Percentiles rank a stretch among this genome's conserved stretches.
Conservation (phyloP, 441 rosid species). For the Flueggea neowawraea region DNA sequence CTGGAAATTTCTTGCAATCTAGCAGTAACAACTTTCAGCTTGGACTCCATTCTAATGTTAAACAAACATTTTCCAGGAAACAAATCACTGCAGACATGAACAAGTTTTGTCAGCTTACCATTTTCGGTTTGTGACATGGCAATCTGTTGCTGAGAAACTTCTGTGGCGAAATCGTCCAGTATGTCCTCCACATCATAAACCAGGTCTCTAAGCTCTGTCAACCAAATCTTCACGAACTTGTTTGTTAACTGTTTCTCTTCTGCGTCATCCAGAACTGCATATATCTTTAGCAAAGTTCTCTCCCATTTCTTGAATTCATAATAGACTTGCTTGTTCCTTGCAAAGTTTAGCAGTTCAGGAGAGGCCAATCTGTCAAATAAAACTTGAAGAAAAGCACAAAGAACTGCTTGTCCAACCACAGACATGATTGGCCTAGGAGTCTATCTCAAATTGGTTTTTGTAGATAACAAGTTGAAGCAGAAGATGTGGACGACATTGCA, state of each 20-base stretch:
- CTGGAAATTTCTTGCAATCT: not conserved
- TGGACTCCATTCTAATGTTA: not conserved
- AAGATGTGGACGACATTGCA: too few species aligned
- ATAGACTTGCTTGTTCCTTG: not conserved
- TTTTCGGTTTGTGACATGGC: not conserved
- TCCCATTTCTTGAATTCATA: not conserved
- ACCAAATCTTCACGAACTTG: slow-evolving; percentile 1
- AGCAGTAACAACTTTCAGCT: not conserved
- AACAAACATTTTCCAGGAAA: not conserved
- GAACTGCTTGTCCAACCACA: not conserved
- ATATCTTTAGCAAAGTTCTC: not conserved
- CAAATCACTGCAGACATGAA: not conserved
- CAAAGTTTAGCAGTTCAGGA: not conserved
- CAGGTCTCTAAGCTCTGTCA: slow-evolving; percentile 1
- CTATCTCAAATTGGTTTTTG: too few species aligned
- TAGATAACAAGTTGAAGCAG: too few species aligned
- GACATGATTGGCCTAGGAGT: not conserved
- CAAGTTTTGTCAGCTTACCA: not conserved
- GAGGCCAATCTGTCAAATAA: not conserved
- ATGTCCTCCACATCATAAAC: slow-evolving; percentile 8
- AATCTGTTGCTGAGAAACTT: not conserved
- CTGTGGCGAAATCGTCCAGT: slow-evolving; percentile 3
- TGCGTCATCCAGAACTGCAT: slow-evolving; percentile 7
- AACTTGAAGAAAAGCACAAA: not conserved
- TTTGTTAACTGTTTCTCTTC: slow-evolving; percentile 2